A percentile compares a stretch with the other conserved stretches of the same genome.
Conservation (phyloP, 1,139 yeast genomes). For the Suhomyces choctaworum region DNA sequence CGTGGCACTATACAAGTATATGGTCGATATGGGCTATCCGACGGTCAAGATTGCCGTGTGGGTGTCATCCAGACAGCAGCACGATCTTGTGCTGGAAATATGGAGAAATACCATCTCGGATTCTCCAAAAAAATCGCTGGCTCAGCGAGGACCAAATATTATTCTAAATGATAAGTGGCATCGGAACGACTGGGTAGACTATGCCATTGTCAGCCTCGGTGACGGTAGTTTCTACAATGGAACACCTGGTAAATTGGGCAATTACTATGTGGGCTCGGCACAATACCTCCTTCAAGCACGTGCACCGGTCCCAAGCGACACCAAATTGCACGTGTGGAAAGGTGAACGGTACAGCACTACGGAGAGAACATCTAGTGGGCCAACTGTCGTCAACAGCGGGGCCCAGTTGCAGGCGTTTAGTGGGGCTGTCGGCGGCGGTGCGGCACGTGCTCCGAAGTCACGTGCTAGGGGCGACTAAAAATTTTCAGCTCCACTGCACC, state of each 20-base stretch:
- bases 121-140: constrained; percentile 7
- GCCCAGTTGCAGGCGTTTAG: constrained; percentile 1
- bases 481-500: constrained; percentile 2
- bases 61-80: constrained; percentile 43
- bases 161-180: constrained; percentile 8
- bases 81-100: constrained; percentile 26
- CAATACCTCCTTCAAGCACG: constrained; percentile 3
- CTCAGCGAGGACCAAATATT: constrained; percentile 11
- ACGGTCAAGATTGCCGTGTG: constrained; percentile 39
- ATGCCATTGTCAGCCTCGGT: constrained; percentile 14
- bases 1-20: constrained; percentile 47
- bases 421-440: no score
- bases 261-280: constrained; percentile 15
- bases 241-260: constrained; percentile 15
- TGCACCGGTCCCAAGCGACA: constrained; percentile 8
- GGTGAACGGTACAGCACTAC: constrained; percentile 12
- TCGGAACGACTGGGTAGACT: constrained; percentile 14
- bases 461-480: constrained; percentile 5
- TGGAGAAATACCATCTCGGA: constrained; percentile 8
- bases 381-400: constrained; percentile 4
- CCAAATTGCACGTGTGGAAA: constrained; percentile 11
- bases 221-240: constrained; percentile 4
- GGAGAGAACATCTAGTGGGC: constrained; percentile 2
- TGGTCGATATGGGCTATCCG: constrained; percentile 50
- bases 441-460: constrained; percentile 1